Percentiles rank a stretch among this genome's conserved stretches.
Evolutionary conservation across 2,329 filamentous ascomycete species (phyloP).

Genomic region (Calonectria pseudoturangicola): DNA sequence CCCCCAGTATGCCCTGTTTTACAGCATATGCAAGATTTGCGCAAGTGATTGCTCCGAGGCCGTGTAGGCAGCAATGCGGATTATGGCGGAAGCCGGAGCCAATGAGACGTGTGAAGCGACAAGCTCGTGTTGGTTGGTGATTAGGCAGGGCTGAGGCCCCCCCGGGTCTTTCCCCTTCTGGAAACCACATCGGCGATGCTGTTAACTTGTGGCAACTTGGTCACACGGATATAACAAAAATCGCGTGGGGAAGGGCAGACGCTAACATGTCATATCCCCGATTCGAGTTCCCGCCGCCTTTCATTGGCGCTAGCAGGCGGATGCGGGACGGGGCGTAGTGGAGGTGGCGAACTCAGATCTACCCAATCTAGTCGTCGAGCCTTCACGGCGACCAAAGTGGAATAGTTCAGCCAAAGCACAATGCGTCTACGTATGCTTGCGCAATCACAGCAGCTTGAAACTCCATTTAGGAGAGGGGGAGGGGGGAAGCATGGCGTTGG

Average conservation of each 20-base stretch:
- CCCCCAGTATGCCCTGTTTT: not conserved
- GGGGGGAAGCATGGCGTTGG: no score
- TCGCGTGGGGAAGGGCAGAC: not conserved
- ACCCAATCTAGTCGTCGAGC: not conserved
- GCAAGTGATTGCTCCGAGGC: not conserved
- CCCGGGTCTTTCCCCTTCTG: not conserved
- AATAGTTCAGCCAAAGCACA: constrained; percentile 1
- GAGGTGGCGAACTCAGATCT: constrained; percentile 3
- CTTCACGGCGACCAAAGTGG: not conserved
- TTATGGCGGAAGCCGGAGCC: not conserved
- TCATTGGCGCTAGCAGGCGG: constrained; percentile 21
- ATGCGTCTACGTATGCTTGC: no score
- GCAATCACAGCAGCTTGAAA: not conserved
- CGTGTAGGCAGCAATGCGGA: constrained; percentile 16
- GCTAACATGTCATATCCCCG: not conserved
- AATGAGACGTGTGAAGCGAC: not conserved
- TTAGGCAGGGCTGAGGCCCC: not conserved
- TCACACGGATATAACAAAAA: not conserved
- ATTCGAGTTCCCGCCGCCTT: not conserved
- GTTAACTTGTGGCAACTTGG: constrained; percentile 4
- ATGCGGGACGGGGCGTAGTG: constrained; percentile 18
- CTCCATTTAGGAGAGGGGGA: not conserved
- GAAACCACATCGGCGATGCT: not conserved
- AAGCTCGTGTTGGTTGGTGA: constrained; percentile 16
- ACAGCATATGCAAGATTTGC: constrained; percentile 4